Conservation (phyloP, 2,329 filamentous ascomycete species). For the Cladophialophora immunda region DNA sequence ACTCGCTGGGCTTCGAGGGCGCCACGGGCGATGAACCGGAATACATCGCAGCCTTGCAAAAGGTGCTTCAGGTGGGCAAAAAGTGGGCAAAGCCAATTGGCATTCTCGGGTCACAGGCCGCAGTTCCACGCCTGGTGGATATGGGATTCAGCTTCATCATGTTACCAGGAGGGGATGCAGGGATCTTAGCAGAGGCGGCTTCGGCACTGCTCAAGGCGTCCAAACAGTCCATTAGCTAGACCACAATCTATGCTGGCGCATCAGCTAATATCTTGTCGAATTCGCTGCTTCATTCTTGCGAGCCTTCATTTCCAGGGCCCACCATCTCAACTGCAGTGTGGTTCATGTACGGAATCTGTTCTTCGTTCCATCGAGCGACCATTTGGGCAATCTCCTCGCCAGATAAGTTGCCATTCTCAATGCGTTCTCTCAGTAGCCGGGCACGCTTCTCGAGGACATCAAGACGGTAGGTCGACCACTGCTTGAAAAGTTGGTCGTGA, state of each 20-base stretch:
- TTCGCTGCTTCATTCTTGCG: conserved; percentile 16
- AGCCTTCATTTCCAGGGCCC: conserved; percentile 24
- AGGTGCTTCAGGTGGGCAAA: conserved; percentile 10
- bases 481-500: conserved; percentile 27
- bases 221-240: conserved; percentile 15
- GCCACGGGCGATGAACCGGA: conserved; percentile 9
- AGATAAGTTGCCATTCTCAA: conserved; percentile 11
- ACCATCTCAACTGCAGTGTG: conserved; percentile 29
- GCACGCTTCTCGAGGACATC: conserved; percentile 30
- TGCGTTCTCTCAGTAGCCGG: conserved; percentile 16
- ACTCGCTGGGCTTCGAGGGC: conserved; percentile 22
- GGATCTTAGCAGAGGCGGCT: conserved; percentile 21
- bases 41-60: conserved; percentile 20
- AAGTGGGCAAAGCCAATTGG: conserved; percentile 16
- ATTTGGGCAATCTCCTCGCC: conserved; percentile 24
- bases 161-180: conserved; percentile 20
- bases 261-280: neutral
- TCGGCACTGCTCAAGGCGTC: conserved; percentile 10
- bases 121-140: neutral
- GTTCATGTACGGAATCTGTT: conserved; percentile 26
- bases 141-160: conserved; percentile 28
- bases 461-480: conserved; percentile 30
- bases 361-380: conserved; percentile 27
- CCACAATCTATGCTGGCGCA: neutral
- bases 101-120: conserved; percentile 9